These are phyloP conservation scores for Raphanus raphanistrum DNA, from an alignment of 345 rosid genomes.

Conservation along the genomic window DNA sequence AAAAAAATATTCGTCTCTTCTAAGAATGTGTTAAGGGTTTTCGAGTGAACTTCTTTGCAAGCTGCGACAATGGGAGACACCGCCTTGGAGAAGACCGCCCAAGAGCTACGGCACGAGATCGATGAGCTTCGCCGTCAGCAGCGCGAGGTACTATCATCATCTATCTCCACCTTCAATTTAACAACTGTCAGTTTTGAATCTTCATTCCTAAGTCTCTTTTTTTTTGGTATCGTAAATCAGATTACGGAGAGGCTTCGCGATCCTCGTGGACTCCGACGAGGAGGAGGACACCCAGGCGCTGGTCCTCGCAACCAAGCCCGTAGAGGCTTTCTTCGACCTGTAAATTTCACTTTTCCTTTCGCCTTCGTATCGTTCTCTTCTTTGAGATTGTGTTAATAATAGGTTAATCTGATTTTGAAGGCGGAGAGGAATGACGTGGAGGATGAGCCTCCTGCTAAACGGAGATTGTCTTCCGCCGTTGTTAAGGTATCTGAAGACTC, in stretches of 20 bases:
- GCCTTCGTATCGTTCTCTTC: not conserved
- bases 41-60: constrained; percentile 39
- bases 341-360: constrained; percentile 19
- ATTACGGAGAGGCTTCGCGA: constrained; percentile 89
- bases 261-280: constrained; percentile 96
- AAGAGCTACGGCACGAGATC: constrained; percentile 80
- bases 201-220: not conserved
- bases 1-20: not conserved
- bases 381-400: not conserved
- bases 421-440: constrained; percentile 68
- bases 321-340: constrained; percentile 67
- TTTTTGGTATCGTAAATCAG: constrained; percentile 37
- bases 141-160: constrained; percentile 57
- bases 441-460: constrained; percentile 87
- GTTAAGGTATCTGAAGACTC: constrained; percentile 59
- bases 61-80: constrained; percentile 42
- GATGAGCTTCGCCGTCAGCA: constrained; percentile 91
- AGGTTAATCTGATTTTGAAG: constrained; percentile 38
- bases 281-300: constrained; percentile 60
- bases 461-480: constrained; percentile 86
- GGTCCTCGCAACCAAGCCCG: constrained; percentile 67
- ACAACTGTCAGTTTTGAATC: not conserved
- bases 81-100: constrained; percentile 66
- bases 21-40: constrained; percentile 26
- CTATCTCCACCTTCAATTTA: not conserved